phyloP scores from a whole-genome alignment of 192 early-diverging fungal genomes.

The Kappamyces sp. region DNA sequence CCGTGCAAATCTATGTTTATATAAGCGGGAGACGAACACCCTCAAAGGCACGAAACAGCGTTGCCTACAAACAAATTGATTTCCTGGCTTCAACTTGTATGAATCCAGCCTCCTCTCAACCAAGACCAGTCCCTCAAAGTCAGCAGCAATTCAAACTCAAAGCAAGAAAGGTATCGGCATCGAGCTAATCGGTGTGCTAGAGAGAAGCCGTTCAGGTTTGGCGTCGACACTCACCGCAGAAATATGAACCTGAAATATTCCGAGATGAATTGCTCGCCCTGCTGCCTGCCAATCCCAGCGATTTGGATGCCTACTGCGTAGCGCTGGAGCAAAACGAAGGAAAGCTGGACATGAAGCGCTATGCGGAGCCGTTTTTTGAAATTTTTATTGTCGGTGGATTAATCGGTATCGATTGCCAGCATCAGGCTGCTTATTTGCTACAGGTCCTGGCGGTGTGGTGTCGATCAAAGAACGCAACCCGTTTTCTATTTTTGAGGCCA shows the following conservation, averaged over 20 bases:
- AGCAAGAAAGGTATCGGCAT: conserved; percentile 33
- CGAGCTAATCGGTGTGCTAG: conserved; percentile 19
- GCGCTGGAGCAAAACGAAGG: conserved; percentile 76
- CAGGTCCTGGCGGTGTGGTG: conserved; percentile 6
- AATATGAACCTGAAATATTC: conserved; percentile 62
- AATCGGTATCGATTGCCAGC: conserved; percentile 50
- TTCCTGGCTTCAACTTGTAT: background rate
- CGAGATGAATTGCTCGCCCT: conserved; percentile 43
- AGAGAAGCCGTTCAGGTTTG: conserved; percentile 44
- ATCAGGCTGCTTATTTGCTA: conserved; percentile 9
- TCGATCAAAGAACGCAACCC: conserved; percentile 46
- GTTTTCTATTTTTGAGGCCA: conserved; percentile 71
- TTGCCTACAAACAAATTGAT: too few species aligned
- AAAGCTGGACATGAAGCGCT: conserved; percentile 90
- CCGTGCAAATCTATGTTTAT: too few species aligned
- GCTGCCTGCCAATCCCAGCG: conserved; percentile 44
- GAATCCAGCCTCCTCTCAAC: conserved; percentile 6
- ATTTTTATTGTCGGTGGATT: conserved; percentile 87
- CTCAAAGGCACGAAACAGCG: too few species aligned
- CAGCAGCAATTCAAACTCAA: conserved; percentile 42
- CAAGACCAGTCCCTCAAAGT: background rate
- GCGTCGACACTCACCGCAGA: conserved; percentile 18
- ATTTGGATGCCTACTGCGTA: conserved; percentile 67
- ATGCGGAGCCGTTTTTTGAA: conserved; percentile 93
- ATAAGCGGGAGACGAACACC: too few species aligned